A percentile compares a stretch with the other conserved stretches of the same genome.
These are phyloP conservation scores for Nicotiana attenuata DNA, from an alignment of 257 asterid genomes.

Conservation along the genomic window DNA sequence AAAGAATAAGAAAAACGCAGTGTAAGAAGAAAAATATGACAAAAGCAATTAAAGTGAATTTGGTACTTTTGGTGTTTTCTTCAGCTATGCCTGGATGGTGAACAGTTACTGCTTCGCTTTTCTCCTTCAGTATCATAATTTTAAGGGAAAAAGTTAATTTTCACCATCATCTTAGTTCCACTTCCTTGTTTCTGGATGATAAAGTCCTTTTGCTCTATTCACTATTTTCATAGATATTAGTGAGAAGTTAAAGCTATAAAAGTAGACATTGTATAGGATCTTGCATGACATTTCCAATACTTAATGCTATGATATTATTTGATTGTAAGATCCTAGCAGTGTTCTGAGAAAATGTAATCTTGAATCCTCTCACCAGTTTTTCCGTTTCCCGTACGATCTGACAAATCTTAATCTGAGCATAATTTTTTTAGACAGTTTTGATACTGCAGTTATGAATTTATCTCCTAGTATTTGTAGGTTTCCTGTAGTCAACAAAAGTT, in stretches of 20 bases:
- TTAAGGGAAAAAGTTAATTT: not conserved
- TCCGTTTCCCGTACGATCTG: not conserved
- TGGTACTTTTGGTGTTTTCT: slow-evolving; percentile 3
- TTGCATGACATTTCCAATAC: not conserved
- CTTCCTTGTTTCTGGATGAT: not conserved
- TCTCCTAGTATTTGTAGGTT: not conserved
- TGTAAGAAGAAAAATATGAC: not conserved
- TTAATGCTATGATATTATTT: not conserved
- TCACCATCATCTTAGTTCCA: not conserved
- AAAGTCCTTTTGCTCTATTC: not conserved
- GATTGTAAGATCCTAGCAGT: not conserved
- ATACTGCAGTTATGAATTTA: not conserved
- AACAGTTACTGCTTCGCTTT: not conserved
- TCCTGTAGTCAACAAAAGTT: not conserved
- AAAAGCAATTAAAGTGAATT: not conserved
- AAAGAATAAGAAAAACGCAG: not conserved
- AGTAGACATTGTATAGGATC: not conserved
- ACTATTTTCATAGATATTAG: not conserved
- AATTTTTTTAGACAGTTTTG: not conserved
- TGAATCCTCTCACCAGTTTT: not conserved
- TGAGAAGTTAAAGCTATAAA: not conserved
- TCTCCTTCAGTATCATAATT: not conserved
- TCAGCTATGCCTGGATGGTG: not conserved
- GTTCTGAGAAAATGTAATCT: not conserved
- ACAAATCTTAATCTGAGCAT: not conserved